Conservation (phyloP, 2,329 filamentous ascomycete species). For the Bipolaris oryzae region DNA sequence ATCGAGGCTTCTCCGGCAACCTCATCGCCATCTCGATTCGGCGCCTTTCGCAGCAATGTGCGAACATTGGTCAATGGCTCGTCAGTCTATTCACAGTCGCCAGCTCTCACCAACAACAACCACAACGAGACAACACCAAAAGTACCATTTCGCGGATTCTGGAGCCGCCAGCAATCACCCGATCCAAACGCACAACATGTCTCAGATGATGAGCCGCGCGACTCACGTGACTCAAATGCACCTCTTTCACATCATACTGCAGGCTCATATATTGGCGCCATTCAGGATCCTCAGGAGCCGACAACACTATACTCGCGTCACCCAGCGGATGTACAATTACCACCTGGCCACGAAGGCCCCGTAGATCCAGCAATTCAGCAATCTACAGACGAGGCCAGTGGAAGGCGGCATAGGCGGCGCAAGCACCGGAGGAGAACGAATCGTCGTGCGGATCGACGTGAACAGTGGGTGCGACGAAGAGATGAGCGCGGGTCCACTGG, state of each 20-base stretch:
- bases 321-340: conserved; percentile 41
- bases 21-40: conserved; percentile 27
- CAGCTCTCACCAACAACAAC: conserved; percentile 31
- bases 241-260: conserved; percentile 45
- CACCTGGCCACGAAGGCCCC: conserved; percentile 42
- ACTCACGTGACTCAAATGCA: conserved; percentile 36
- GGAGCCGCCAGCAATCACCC: conserved; percentile 37
- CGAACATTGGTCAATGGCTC: conserved; percentile 45
- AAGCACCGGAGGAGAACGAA: conserved; percentile 42
- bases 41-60: conserved; percentile 28
- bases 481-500: conserved; percentile 23
- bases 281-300: conserved; percentile 32
- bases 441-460: conserved; percentile 22
- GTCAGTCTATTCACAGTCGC: conserved; percentile 47
- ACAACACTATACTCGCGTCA: conserved; percentile 36
- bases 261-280: conserved; percentile 42
- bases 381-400: conserved; percentile 54
- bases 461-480: conserved; percentile 37
- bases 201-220: conserved; percentile 28
- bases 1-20: conserved; percentile 31
- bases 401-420: conserved; percentile 44
- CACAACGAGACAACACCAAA: conserved; percentile 38
- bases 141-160: conserved; percentile 40
- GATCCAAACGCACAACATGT: conserved; percentile 27
- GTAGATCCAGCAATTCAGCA: conserved; percentile 59